phyloP scores from a whole-genome alignment of 2,329 filamentous ascomycete species.

The Fusarium denticulatum region DNA sequence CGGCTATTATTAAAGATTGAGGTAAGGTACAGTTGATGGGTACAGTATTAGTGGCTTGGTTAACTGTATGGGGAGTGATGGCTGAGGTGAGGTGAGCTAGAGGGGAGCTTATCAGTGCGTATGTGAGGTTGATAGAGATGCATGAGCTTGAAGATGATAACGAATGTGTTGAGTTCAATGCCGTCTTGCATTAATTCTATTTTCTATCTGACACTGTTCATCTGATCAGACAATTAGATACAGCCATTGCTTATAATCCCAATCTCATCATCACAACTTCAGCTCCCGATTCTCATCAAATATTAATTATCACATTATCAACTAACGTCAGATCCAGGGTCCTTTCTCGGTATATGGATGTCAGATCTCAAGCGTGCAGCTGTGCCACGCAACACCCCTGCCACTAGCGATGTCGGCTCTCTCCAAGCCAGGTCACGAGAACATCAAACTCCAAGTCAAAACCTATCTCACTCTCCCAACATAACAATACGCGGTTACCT shows the following conservation, averaged over 20 bases:
- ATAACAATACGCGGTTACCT: neutral
- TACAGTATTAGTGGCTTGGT: conserved; percentile 14
- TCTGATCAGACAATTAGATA: neutral
- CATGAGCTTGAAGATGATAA: neutral
- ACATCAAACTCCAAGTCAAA: neutral
- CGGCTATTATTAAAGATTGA: conserved; percentile 25
- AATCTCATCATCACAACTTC: neutral
- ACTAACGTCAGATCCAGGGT: conserved; percentile 21
- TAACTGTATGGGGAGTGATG: conserved; percentile 21
- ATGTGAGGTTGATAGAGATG: neutral
- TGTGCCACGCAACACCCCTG: conserved; percentile 25
- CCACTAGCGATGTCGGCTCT: conserved; percentile 30
- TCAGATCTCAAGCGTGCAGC: conserved; percentile 32
- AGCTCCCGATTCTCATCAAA: neutral
- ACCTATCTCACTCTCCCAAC: neutral
- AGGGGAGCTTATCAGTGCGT: conserved; percentile 33
- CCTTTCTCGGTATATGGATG: neutral
- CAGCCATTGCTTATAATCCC: rapidly evolving
- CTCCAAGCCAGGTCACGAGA: conserved; percentile 17
- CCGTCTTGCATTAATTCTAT: no score
- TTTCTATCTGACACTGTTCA: no score
- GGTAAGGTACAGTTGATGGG: neutral
- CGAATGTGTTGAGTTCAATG: neutral
- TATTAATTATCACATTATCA: neutral
- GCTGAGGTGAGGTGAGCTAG: conserved; percentile 21